These are phyloP conservation scores for Stenogyne calaminthoides DNA, from an alignment of 305 asterid species.

Conservation along the genomic window DNA sequence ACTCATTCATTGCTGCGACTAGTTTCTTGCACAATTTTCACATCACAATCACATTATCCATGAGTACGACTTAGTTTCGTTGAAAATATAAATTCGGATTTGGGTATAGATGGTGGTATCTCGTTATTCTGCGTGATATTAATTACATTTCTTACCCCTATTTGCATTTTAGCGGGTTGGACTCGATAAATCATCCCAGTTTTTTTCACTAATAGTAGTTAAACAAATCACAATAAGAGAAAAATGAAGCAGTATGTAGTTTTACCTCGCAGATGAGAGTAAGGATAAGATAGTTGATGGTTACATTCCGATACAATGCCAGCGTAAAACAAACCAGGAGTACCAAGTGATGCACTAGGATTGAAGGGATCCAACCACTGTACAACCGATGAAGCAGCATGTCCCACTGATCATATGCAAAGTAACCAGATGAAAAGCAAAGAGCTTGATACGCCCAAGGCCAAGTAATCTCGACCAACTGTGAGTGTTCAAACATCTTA, in stretches of 20 bases:
- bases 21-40: not conserved
- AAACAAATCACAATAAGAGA: not conserved
- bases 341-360: conserved; percentile 79
- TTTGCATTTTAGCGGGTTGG: not conserved
- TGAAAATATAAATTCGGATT: not conserved
- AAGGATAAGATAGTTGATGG: conserved; percentile 93
- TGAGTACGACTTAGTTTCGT: not conserved
- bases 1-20: not conserved
- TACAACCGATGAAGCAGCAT: conserved; percentile 70
- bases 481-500: conserved; percentile 73
- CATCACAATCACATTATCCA: not conserved
- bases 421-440: conserved; percentile 85
- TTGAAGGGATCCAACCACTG: conserved; percentile 77
- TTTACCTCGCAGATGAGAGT: conserved; percentile 90
- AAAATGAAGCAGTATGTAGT: not conserved
- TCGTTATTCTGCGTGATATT: not conserved
- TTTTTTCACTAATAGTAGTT: not conserved
- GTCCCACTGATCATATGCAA: conserved; percentile 95
- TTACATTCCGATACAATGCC: conserved; percentile 72
- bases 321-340: conserved; percentile 88
- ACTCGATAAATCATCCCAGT: not conserved
- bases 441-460: conserved; percentile 72
- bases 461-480: conserved; percentile 76
- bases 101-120: not conserved
- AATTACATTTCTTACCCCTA: not conserved